Percentiles rank a stretch among this genome's conserved stretches.
These are phyloP conservation scores for Fusarium torreyae DNA, from an alignment of 2,329 filamentous ascomycete genomes.

Conservation along the genomic window DNA sequence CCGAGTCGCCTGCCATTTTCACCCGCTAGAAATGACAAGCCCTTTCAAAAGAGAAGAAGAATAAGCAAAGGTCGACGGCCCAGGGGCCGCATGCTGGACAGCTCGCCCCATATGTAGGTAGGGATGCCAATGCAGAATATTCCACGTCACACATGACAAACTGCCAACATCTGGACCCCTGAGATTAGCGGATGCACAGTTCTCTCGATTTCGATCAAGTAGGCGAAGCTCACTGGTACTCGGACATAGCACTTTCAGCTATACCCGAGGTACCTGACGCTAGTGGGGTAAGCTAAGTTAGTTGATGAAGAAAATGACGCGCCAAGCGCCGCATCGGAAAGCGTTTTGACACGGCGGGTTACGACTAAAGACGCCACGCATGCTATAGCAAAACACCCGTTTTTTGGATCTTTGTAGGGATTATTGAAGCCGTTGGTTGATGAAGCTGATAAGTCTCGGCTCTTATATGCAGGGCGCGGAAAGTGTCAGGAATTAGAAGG, in stretches of 20 bases:
- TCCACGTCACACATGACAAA: constrained; percentile 6
- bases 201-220: neutral
- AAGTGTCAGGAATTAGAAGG: neutral
- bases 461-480: neutral
- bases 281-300: neutral
- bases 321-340: neutral
- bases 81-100: neutral
- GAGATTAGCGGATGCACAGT: neutral
- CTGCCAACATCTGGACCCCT: constrained; percentile 8
- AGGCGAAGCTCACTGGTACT: neutral
- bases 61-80: constrained; percentile 5
- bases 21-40: constrained; percentile 5
- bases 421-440: neutral
- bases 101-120: constrained; percentile 17
- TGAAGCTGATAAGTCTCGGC: neutral
- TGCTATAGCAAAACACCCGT: neutral
- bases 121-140: neutral
- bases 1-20: constrained; percentile 29
- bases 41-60: constrained; percentile 15
- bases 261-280: constrained; percentile 6
- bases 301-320: constrained; percentile 12
- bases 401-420: neutral
- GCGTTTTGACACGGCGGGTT: neutral
- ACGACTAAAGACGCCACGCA: neutral
- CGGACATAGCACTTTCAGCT: constrained; percentile 4